These are phyloP conservation scores for Rhizopus arrhizus DNA, from an alignment of 371 early-diverging fungal genomes.

Conservation along the genomic window DNA sequence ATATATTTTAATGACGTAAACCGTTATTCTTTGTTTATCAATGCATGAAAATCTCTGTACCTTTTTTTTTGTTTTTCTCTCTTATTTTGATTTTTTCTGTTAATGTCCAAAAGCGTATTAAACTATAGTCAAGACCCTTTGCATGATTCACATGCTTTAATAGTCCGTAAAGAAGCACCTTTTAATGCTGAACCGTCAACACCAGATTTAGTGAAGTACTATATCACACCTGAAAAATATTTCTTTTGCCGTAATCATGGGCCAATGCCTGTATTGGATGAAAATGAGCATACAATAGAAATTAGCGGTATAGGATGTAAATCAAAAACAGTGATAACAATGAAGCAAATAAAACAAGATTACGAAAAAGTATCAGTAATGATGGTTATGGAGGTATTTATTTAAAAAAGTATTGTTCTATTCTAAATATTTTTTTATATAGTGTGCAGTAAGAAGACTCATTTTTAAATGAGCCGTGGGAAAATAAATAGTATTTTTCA, in stretches of 20 bases:
- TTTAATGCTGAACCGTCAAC: slow-evolving; percentile 62
- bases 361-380: slow-evolving; percentile 37
- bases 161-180: slow-evolving; percentile 55
- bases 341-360: slow-evolving; percentile 52
- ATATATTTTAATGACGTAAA: background rate
- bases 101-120: slow-evolving; percentile 16
- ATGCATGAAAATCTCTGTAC: slow-evolving; percentile 2
- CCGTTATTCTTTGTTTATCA: too few relatives aligned
- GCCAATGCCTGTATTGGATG: slow-evolving; percentile 77
- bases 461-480: background rate
- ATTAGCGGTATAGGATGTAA: slow-evolving; percentile 37
- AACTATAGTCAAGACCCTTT: slow-evolving; percentile 43
- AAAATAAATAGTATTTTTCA: background rate
- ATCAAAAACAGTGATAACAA: slow-evolving; percentile 16
- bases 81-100: too few relatives aligned
- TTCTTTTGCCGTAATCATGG: slow-evolving; percentile 83
- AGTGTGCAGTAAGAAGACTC: slow-evolving; percentile 29
- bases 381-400: slow-evolving; percentile 52
- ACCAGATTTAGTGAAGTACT: slow-evolving; percentile 50
- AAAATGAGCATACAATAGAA: slow-evolving; percentile 40
- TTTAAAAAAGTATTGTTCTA: background rate
- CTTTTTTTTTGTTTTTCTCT: slow-evolving; percentile 9
- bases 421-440: slow-evolving; percentile 4
- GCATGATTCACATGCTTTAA: slow-evolving; percentile 13
- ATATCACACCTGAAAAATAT: slow-evolving; percentile 56